A percentile compares a stretch with the other conserved stretches of the same genome.
These are phyloP conservation scores for Lachnellula hyalina DNA, from an alignment of 2,329 filamentous ascomycete genomes.

Conservation along the genomic window DNA sequence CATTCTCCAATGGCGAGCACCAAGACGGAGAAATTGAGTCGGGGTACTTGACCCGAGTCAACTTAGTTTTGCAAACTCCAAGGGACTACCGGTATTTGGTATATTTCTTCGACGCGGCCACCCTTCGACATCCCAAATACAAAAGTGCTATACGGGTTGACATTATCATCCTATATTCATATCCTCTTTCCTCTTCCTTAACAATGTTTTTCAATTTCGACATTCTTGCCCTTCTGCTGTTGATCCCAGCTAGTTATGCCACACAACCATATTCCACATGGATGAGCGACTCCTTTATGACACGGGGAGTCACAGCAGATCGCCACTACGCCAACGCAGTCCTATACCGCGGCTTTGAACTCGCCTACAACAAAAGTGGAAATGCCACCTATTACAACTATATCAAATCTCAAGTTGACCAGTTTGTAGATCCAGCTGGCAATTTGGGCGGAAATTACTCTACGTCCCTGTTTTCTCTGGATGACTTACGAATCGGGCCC, in stretches of 20 bases:
- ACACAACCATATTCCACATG: background rate
- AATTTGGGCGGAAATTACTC: constrained; percentile 41
- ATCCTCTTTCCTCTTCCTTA: background rate
- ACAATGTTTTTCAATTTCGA: background rate
- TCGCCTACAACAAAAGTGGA: constrained; percentile 37
- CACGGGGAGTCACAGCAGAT: constrained; percentile 34
- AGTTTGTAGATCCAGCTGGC: constrained; percentile 41
- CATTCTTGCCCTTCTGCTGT: background rate
- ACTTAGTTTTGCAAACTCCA: too few species aligned
- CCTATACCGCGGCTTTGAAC: constrained; percentile 44
- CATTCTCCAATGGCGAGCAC: too few species aligned
- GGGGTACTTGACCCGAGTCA: too few species aligned
- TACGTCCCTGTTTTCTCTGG: constrained; percentile 42
- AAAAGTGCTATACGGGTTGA: too few species aligned
- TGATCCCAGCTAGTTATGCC: background rate
- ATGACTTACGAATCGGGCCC: constrained; percentile 48
- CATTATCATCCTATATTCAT: background rate
- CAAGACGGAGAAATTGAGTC: too few species aligned
- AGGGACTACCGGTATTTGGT: too few species aligned
- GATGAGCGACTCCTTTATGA: constrained; percentile 45
- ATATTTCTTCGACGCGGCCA: too few species aligned
- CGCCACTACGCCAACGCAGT: constrained; percentile 42
- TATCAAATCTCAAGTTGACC: constrained; percentile 41
- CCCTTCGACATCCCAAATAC: too few species aligned
- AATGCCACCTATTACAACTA: constrained; percentile 40